These are phyloP conservation scores for Strigomonas oncopelti DNA, from an alignment of 208 protist genomes.

Conservation along the genomic window DNA sequence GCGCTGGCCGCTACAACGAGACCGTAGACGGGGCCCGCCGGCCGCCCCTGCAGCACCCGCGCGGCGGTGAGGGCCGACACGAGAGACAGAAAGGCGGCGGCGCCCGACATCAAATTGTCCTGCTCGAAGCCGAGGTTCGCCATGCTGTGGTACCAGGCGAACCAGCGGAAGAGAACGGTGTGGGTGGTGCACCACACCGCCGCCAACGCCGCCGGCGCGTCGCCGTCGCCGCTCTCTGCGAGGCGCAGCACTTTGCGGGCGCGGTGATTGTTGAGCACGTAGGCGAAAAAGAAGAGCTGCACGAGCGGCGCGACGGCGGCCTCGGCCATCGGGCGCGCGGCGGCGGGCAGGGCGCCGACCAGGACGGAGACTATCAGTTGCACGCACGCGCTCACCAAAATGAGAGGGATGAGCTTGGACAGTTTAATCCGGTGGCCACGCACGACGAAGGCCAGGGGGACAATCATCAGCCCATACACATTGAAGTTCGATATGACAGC, in stretches of 20 bases:
- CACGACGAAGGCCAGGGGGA: conserved; percentile 58
- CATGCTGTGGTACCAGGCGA: conserved; percentile 69
- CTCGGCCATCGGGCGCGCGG: conserved; percentile 11
- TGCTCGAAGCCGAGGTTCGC: conserved; percentile 49
- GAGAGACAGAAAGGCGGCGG: conserved; percentile 47
- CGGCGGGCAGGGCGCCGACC: neutral
- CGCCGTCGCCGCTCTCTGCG: conserved; percentile 12
- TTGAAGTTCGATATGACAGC: conserved; percentile 59
- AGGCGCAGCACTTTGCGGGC: conserved; percentile 40
- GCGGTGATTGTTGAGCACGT: conserved; percentile 51
- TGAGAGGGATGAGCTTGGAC: conserved; percentile 29
- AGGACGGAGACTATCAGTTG: conserved; percentile 44
- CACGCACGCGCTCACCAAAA: conserved; percentile 29
- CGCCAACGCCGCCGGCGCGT: conserved; percentile 40
- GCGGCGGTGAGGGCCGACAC: conserved; percentile 39
- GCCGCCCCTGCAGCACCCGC: conserved; percentile 32
- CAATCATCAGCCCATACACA: conserved; percentile 71
- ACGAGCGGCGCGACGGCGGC: neutral
- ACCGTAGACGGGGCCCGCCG: too few species aligned
- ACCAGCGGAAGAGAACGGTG: conserved; percentile 66
- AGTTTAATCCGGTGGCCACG: conserved; percentile 59
- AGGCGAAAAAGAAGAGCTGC: conserved; percentile 28
- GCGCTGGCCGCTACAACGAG: too few species aligned
- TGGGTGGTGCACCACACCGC: conserved; percentile 54
- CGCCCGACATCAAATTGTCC: conserved; percentile 37